A percentile compares a stretch with the other conserved stretches of the same genome.
Evolutionary conservation across 768 basidiomycete genomes (phyloP).

Genomic region (Piloderma croceum): DNA sequence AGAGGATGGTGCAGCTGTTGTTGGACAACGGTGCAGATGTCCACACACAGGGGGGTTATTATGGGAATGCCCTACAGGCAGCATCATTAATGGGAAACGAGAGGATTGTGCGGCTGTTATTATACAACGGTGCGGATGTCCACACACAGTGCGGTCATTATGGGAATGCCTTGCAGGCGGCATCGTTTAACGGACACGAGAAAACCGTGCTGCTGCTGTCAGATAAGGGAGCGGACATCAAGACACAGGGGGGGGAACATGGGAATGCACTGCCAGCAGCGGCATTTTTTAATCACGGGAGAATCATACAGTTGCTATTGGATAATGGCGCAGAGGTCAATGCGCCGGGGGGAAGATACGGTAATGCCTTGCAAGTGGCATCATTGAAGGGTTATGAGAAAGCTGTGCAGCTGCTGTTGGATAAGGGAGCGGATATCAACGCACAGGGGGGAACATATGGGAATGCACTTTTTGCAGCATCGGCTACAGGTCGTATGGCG

Average conservation of each 20-base stretch:
- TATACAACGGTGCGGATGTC: background rate
- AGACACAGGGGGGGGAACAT: too few relatives aligned
- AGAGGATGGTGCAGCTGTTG: too few relatives aligned
- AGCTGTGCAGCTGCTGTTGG: background rate
- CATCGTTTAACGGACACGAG: background rate
- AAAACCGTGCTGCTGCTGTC: constrained; percentile 4
- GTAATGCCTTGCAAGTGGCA: background rate
- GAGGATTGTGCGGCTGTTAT: background rate
- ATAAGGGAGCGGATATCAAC: constrained; percentile 5
- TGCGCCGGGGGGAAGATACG: constrained; percentile 5
- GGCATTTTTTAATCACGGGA: too few relatives aligned
- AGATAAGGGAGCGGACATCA: too few relatives aligned
- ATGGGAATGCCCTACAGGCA: too few relatives aligned
- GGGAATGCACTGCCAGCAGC: too few relatives aligned
- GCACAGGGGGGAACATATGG: constrained; percentile 4
- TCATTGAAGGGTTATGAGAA: background rate
- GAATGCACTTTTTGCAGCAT: constrained; percentile 1
- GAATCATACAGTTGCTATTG: too few relatives aligned
- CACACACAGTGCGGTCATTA: background rate
- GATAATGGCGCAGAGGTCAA: constrained; percentile 9
- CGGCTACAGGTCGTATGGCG: background rate
- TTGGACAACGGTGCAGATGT: too few relatives aligned
- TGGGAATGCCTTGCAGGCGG: background rate
- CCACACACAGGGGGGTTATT: too few relatives aligned
- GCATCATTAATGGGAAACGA: too few relatives aligned